These are phyloP conservation scores for Betula pendula DNA, from an alignment of 306 rosid species.

Conservation along the genomic window DNA sequence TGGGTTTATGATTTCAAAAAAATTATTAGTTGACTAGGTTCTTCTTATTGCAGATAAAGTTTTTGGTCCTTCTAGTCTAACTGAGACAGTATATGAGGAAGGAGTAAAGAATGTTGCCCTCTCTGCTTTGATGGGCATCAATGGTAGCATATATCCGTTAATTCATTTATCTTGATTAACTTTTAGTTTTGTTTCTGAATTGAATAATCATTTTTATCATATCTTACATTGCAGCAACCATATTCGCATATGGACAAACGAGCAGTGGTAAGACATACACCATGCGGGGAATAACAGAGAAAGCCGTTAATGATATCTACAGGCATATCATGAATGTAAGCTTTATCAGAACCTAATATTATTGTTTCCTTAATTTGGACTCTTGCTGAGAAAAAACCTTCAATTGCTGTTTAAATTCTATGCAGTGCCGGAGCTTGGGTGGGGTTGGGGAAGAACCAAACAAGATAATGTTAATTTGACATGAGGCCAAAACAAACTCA, in stretches of 20 bases:
- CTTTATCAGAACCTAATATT: constrained; percentile 2
- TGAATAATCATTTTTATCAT: constrained; percentile 8
- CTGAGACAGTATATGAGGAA: constrained; percentile 89
- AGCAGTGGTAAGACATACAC: constrained; percentile 99
- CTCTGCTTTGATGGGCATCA: constrained; percentile 92
- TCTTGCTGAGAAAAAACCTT: not conserved
- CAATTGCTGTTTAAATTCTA: not conserved
- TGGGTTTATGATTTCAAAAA: not conserved
- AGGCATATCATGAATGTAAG: constrained; percentile 83
- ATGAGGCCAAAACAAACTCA: not conserved
- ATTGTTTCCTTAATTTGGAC: not conserved
- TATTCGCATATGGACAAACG: constrained; percentile 98
- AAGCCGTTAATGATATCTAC: constrained; percentile 92
- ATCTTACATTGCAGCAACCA: constrained; percentile 65
- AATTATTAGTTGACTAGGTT: constrained; percentile 9
- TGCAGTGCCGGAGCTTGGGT: not conserved
- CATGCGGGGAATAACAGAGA: constrained; percentile 99
- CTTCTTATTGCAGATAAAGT: constrained; percentile 73
- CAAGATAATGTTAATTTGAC: not conserved
- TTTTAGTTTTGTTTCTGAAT: constrained; percentile 2
- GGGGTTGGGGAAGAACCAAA: not conserved
- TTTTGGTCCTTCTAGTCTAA: constrained; percentile 66
- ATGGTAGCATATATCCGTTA: constrained; percentile 54
- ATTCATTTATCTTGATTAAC: not conserved
- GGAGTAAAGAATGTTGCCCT: constrained; percentile 94